Base-by-base conservation (phyloP, 345 rosid species). In the Corchorus olitorius region DNA sequence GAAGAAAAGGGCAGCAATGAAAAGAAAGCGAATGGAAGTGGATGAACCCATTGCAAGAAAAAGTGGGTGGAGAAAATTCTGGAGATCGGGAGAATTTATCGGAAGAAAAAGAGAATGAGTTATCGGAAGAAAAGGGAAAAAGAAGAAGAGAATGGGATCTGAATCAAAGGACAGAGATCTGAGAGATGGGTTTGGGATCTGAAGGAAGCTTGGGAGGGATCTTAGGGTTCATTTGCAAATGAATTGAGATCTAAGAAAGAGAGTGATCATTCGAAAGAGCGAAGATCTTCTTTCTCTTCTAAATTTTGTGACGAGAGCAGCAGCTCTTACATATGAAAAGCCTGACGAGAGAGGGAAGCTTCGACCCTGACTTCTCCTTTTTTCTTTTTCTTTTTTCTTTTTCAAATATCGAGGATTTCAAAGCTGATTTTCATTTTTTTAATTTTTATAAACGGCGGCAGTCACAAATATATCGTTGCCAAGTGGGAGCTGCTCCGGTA, bases 21-120 rank as follows among this genome's bases (percentile, higher is more conserved):
- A 27, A 72, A 86, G 78, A 55, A 83, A 72, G 68, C 54, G 58
- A 33, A 78, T 72, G 46, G 82, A 83, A 69, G 78, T 15, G 64
- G n/a, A 85, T 59, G n/a, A 85, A 77, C 83, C 85, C 90, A 89
- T 86, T 77, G 46, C 54, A 52, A 34, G 83, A 56, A 74, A 81
- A 72, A 68, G 73, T 22, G 74, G 59, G 63, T 34, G 19, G 52
- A 55, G 6, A 41, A 43, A 35, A 37, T 54, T 76, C 50, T 52
- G 73, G 75, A 50, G 52, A 39, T 53, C 11, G 34, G 19, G 65
- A 76, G 54, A 55, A 9, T 34, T 43, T 16, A n/a, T 56, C 15
- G 14, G 46, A 27, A 56, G 37, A n/a, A 16, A 22, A 75, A 75
- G 56, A 65, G 49, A 22, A 39, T 39, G 19, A n/a, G n/a, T 43